Evolutionary conservation across 2,329 filamentous ascomycete species (phyloP).

Genomic region (Myriosclerotinia duriaeana): DNA sequence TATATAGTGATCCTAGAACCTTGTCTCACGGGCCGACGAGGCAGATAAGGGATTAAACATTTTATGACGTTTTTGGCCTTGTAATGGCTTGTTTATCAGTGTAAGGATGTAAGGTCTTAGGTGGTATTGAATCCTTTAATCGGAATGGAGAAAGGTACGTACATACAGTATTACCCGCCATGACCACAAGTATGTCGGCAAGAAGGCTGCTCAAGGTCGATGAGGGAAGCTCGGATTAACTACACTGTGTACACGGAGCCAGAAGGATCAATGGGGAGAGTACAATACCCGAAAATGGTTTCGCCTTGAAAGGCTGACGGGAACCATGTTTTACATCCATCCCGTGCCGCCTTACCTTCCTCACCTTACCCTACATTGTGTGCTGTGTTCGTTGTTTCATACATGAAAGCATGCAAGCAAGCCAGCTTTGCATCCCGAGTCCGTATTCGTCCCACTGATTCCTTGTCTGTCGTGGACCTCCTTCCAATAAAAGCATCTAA

Average conservation of each 20-base stretch:
- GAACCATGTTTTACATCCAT: conserved; percentile 14
- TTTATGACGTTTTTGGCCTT: neutral
- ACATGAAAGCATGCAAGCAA: conserved; percentile 14
- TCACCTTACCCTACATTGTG: neutral
- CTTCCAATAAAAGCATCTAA: neutral
- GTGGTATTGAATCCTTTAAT: neutral
- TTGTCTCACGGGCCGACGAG: neutral
- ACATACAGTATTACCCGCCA: neutral
- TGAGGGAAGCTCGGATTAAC: conserved; percentile 2
- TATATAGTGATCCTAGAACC: neutral
- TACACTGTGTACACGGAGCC: neutral
- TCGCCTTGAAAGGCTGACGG: conserved; percentile 24
- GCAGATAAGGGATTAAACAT: neutral
- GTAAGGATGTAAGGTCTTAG: neutral
- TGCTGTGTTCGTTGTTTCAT: neutral
- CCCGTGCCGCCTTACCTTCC: conserved; percentile 7
- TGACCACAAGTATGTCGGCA: neutral
- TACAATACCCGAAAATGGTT: neutral
- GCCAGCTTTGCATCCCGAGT: conserved; percentile 16
- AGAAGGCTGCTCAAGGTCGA: neutral
- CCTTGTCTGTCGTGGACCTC: neutral
- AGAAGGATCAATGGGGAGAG: neutral
- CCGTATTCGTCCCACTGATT: neutral
- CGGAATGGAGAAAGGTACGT: neutral
- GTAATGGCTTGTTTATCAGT: neutral